Base-by-base conservation (phyloP, 163 green algal genomes). In the Picocystis sp. region DNA sequence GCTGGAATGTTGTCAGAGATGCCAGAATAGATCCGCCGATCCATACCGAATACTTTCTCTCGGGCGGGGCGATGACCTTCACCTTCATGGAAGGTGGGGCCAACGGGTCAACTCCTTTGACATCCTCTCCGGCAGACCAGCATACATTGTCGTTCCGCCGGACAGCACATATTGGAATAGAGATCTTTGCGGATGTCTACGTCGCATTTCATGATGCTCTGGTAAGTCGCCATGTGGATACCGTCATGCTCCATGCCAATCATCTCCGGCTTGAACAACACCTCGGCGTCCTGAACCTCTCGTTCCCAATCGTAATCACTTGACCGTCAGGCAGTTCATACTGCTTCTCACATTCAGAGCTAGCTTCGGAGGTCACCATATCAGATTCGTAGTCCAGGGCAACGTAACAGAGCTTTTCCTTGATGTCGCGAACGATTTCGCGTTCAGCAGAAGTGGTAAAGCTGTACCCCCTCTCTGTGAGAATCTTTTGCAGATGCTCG, bases 191-290 rank as follows among this genome's bases (percentile, higher is more conserved):
- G 72, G 71, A 97, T 97, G 62, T 98, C 89, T 2, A 96, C 82
- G 54, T 98, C 89, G 59, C 89, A 98, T 77, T 96, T 96, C 87
- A 97, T 96, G 77, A 98, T 96, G 46, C 79, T 93, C 70, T 95
- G 94, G 81, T 94, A 98, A 55, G 82, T 89, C 48, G 84, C 94
- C 67, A 95, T 82, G 66, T 97, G 84, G 63, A 98, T 92, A 57
- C 89, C 89, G 19, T 77, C 72, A 14, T 71, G 66, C 62, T 98
- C 90, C 76, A 90, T 75, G 62, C 89, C 90, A 11, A 54, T 24
- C 11, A 96, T 70, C 71, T 94, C 77, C 43, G 46, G 89, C 56
- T 92, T 81, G 79, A 97, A 98, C 49, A 97, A 77, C 54, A 96
- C 88, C 74, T 98, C 89, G 89, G 84, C 80, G 86, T 95, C 35